Conservation (phyloP, 306 rosid genomes). For the Malus orientalis region DNA sequence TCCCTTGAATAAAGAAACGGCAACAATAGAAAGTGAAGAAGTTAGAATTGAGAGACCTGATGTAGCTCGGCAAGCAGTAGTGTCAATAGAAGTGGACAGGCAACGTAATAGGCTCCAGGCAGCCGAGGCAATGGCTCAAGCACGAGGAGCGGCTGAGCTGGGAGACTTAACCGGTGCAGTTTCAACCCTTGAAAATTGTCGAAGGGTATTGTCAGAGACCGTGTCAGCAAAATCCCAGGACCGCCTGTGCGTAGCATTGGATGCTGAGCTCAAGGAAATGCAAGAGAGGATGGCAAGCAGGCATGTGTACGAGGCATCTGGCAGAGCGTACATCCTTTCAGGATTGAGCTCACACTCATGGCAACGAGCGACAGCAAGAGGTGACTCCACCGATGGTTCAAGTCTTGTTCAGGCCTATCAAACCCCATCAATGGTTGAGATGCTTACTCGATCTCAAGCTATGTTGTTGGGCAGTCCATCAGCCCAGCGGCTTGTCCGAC, state of each 20-base stretch:
- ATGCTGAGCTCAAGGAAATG: constrained; percentile 97
- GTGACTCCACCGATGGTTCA: constrained; percentile 82
- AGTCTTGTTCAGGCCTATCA: constrained; percentile 86
- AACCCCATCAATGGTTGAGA: constrained; percentile 93
- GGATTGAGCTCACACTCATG: constrained; percentile 98
- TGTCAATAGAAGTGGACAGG: constrained; percentile 84
- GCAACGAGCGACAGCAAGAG: constrained; percentile 99
- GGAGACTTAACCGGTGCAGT: constrained; percentile 69
- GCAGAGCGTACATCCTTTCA: constrained; percentile 93
- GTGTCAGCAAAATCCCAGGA: constrained; percentile 63
- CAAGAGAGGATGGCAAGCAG: constrained; percentile 93
- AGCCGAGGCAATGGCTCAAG: constrained; percentile 85
- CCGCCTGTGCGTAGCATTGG: constrained; percentile 73
- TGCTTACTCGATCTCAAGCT: constrained; percentile 95
- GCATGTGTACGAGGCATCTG: constrained; percentile 93
- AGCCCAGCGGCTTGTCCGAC: constrained; percentile 77
- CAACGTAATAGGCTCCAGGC: constrained; percentile 90
- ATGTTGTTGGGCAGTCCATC: constrained; percentile 72
- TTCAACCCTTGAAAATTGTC: constrained; percentile 68
- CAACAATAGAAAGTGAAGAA: constrained; percentile 54
- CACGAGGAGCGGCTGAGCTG: constrained; percentile 72
- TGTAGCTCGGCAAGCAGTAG: constrained; percentile 37
- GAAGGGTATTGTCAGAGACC: constrained; percentile 49
- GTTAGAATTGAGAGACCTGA: constrained; percentile 65
- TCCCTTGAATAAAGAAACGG: constrained; percentile 59